Evolutionary conservation across 805 yeast genomes (phyloP).

Genomic region (Candida methanosorbosa): DNA sequence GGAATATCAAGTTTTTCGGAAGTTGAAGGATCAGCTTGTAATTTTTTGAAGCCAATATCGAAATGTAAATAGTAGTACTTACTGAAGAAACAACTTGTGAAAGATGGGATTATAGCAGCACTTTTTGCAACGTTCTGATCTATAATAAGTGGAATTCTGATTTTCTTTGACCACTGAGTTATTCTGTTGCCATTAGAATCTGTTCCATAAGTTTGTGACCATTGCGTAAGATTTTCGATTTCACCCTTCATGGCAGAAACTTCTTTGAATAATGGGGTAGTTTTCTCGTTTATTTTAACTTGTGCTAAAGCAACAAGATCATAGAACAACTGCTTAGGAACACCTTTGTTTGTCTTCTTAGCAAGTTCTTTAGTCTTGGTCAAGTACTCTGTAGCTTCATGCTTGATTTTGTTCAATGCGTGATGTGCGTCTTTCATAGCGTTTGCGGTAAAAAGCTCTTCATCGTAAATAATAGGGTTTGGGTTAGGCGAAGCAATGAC

Average conservation of each 20-base stretch:
- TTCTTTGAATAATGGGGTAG: slow-evolving; percentile 10
- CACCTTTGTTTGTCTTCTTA: slow-evolving; percentile 11
- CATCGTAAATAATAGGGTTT: slow-evolving; percentile 14
- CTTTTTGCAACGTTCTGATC: slow-evolving; percentile 7
- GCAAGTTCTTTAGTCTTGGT: slow-evolving; percentile 8
- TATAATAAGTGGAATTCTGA: slow-evolving; percentile 8
- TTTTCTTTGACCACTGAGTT: background rate
- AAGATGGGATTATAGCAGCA: slow-evolving; percentile 12
- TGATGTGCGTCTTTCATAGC: slow-evolving; percentile 3
- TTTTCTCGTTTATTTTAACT: slow-evolving; percentile 7
- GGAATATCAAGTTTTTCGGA: slow-evolving; percentile 9
- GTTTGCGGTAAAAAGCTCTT: slow-evolving; percentile 5
- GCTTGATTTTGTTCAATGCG: slow-evolving; percentile 6
- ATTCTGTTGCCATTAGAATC: background rate
- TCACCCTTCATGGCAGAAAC: background rate
- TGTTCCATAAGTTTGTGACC: slow-evolving; percentile 4
- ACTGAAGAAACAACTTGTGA: slow-evolving; percentile 10
- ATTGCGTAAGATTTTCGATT: background rate
- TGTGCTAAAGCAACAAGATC: slow-evolving; percentile 14
- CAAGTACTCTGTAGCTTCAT: slow-evolving; percentile 7
- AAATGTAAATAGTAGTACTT: slow-evolving; percentile 12
- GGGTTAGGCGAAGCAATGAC: slow-evolving; percentile 11
- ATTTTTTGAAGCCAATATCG: slow-evolving; percentile 8
- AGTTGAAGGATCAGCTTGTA: background rate
- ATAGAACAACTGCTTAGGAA: slow-evolving; percentile 14